Evolutionary conservation across 2,329 filamentous ascomycete genomes (phyloP).

Genomic region (Emmonsiellopsis sp.): DNA sequence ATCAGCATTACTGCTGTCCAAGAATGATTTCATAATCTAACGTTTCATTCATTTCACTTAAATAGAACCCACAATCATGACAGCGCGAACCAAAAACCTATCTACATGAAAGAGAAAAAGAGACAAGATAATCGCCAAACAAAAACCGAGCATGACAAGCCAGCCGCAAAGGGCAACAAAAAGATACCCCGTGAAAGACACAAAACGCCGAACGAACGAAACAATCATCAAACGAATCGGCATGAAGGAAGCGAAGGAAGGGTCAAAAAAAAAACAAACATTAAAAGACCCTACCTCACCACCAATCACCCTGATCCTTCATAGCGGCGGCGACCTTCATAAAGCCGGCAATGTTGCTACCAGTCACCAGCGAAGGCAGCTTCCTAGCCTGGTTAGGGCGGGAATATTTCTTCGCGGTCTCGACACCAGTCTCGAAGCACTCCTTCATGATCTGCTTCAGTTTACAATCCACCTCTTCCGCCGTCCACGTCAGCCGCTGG

Average conservation of each 20-base stretch:
- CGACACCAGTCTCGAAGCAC: constrained; percentile 80
- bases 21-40: background rate
- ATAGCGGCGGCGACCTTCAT: constrained; percentile 92
- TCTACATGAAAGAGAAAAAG: background rate
- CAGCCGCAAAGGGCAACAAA: background rate
- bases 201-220: background rate
- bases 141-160: background rate
- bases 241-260: background rate
- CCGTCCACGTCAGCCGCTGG: constrained; percentile 72
- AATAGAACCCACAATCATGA: background rate
- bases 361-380: constrained; percentile 82
- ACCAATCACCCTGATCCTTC: constrained; percentile 97
- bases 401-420: constrained; percentile 85
- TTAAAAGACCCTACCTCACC: background rate
- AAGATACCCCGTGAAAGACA: background rate
- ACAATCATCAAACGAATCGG: background rate
- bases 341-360: constrained; percentile 96
- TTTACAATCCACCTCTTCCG: constrained; percentile 82
- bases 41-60: background rate
- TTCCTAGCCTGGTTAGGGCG: constrained; percentile 67
- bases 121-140: background rate
- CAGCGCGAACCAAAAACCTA: background rate
- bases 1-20: background rate
- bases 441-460: constrained; percentile 92
- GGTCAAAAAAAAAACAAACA: background rate